Base-by-base conservation (phyloP, 176 grass and related monocot genomes). In the Elaeis guineensis region DNA sequence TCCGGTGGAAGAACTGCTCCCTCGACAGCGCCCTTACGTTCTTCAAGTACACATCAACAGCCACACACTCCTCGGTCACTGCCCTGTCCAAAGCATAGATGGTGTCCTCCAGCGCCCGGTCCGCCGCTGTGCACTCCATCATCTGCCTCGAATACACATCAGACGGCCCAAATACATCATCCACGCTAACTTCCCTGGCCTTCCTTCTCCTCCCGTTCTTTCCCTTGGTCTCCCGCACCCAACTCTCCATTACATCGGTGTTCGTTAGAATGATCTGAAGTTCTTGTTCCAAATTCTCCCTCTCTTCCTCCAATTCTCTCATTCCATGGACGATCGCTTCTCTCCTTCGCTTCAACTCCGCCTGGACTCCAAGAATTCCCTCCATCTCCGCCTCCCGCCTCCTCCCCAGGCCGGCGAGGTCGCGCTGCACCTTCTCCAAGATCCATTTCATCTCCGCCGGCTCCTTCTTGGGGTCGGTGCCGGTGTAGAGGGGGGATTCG, bases 1-100 rank as follows among this genome's bases (percentile, higher is more conserved):
- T 44, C 35, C 63, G 54, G 30, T 76, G 63, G 54, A 66, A 76
- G 35, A 68, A 76, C 29, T 76, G 73, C 54, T 68, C 73, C 2
- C 63, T 68, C 0, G 73, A 65, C 21, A 59, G 4, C n/a, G 21
- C 4, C 58, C 73, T 35, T 49, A 68, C 58, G 16, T 22, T 32
- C 65, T 67, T 76, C 73, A 76, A 68, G 28, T 68, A 76, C 5
- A 14, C 55, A 1, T 48, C 63, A 1, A 61, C 4, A 0, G 73
- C 18, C 20, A 61, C 18, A 3, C 52, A 58, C 28, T 63, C 62
- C 54, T 67, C 72, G 49, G 56, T 39, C 62, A 67, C 12, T 23
- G 72, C 72, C 51, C 55, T 49, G 16, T 75, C 72, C 62, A 75
- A 59, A 11, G 54, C 62, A 59, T 66, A 58, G 2, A 75, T 59